Percentiles rank a stretch among this genome's conserved stretches.
Conservation (phyloP, 352 stramenopile genomes). For the Pythium rhizo-oryzae region DNA sequence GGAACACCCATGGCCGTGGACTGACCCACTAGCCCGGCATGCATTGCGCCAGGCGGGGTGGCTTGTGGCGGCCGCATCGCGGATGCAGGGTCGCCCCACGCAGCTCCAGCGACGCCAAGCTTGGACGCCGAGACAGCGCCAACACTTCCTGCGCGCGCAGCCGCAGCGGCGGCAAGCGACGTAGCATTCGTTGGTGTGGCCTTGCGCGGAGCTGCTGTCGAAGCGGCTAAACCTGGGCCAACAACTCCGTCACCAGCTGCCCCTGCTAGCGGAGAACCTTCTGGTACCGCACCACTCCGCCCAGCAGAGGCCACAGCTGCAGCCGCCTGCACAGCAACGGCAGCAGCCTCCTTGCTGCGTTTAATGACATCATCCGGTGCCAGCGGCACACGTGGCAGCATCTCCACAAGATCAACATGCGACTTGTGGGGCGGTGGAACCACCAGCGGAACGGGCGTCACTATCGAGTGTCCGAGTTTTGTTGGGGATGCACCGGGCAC, state of each 20-base stretch:
- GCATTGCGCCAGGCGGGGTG: constrained; percentile 10
- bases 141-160: not conserved
- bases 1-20: constrained; percentile 2
- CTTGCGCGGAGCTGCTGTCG: constrained; percentile 26
- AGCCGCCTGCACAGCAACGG: constrained; percentile 71
- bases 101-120: constrained; percentile 1
- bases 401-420: constrained; percentile 69
- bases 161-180: constrained; percentile 3
- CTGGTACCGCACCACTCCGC: constrained; percentile 22
- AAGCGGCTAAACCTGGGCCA: constrained; percentile 50
- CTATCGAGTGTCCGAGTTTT: constrained; percentile 28
- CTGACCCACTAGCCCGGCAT: constrained; percentile 2
- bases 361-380: constrained; percentile 87
- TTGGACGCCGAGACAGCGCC: constrained; percentile 9
- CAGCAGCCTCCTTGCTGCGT: constrained; percentile 79
- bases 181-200: constrained; percentile 8
- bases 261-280: constrained; percentile 50
- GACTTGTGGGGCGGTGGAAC: constrained; percentile 77
- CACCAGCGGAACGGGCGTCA: constrained; percentile 35
- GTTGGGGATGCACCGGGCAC: constrained; percentile 7
- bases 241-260: constrained; percentile 54
- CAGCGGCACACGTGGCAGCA: constrained; percentile 53
- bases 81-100: constrained; percentile 21
- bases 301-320: constrained; percentile 62
- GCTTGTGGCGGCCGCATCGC: constrained; percentile 11